Percentiles rank a stretch among this genome's conserved stretches.
Evolutionary conservation across 2,329 filamentous ascomycete genomes (phyloP).

Genomic region (Aureobasidium sp.): DNA sequence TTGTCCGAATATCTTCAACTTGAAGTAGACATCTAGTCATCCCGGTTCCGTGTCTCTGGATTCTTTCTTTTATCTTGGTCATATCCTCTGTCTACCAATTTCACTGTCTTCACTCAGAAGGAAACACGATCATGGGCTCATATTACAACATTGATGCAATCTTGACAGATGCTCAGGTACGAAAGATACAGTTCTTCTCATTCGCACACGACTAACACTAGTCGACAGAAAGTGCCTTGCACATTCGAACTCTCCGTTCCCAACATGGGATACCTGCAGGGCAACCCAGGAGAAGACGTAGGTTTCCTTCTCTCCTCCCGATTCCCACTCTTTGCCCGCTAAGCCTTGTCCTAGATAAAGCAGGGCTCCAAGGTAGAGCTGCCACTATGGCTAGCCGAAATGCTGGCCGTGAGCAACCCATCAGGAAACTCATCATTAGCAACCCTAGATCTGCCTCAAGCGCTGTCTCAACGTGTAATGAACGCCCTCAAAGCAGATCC

Average conservation of each 20-base stretch:
- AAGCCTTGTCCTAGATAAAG: constrained; percentile 53
- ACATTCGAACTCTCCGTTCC: constrained; percentile 88
- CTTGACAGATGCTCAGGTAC: constrained; percentile 73
- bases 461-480: constrained; percentile 71
- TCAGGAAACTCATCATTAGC: constrained; percentile 54
- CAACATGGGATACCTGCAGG: constrained; percentile 81
- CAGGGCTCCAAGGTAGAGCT: constrained; percentile 72
- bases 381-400: constrained; percentile 90
- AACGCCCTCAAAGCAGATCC: constrained; percentile 89
- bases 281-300: constrained; percentile 60
- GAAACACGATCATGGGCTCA: constrained; percentile 40
- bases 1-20: neutral
- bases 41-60: neutral
- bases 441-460: constrained; percentile 72
- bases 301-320: constrained; percentile 15
- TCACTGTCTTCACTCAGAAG: neutral
- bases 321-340: neutral
- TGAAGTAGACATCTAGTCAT: neutral
- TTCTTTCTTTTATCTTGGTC: neutral
- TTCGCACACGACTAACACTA: neutral
- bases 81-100: neutral
- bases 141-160: constrained; percentile 85
- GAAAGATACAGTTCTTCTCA: neutral
- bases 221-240: constrained; percentile 77
- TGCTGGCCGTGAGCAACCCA: constrained; percentile 63